phyloP scores from a whole-genome alignment of 345 rosid genomes.

The Camelina hispida region DNA sequence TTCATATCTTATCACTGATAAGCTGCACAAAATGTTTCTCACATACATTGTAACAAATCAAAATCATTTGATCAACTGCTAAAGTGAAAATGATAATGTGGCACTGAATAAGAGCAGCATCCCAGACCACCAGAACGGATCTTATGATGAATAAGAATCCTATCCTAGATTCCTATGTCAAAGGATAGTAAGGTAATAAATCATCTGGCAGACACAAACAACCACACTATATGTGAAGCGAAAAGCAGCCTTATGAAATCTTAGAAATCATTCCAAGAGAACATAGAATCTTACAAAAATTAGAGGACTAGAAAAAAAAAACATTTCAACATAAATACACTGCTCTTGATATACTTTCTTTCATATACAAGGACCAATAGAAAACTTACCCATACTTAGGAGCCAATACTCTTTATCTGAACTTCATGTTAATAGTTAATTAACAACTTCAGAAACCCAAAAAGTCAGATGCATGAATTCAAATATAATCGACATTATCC shows the following conservation, averaged over 20 bases:
- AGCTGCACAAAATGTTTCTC: neutral
- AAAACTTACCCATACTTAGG: neutral
- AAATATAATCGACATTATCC: neutral
- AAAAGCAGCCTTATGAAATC: slow-evolving; percentile 1
- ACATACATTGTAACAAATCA: neutral
- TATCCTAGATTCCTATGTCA: slow-evolving; percentile 1
- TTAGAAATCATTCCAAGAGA: neutral
- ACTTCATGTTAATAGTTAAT: neutral
- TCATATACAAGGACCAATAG: neutral
- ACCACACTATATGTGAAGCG: neutral
- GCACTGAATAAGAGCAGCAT: slow-evolving; percentile 4
- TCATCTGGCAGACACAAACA: neutral
- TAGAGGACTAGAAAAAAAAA: slow-evolving; percentile 6
- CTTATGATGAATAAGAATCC: slow-evolving; percentile 1
- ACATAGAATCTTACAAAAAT: slow-evolving; percentile 1
- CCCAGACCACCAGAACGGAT: neutral
- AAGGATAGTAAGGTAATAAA: neutral
- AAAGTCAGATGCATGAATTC: neutral
- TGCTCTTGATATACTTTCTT: neutral
- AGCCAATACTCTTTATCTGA: neutral
- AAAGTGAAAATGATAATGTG: neutral
- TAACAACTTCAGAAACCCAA: neutral
- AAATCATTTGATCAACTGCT: slow-evolving; percentile 4
- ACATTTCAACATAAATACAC: slow-evolving; percentile 9
- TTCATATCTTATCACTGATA: neutral